Base-by-base conservation (phyloP, 495 filamentous ascomycete genomes). In the Podospora australis region DNA sequence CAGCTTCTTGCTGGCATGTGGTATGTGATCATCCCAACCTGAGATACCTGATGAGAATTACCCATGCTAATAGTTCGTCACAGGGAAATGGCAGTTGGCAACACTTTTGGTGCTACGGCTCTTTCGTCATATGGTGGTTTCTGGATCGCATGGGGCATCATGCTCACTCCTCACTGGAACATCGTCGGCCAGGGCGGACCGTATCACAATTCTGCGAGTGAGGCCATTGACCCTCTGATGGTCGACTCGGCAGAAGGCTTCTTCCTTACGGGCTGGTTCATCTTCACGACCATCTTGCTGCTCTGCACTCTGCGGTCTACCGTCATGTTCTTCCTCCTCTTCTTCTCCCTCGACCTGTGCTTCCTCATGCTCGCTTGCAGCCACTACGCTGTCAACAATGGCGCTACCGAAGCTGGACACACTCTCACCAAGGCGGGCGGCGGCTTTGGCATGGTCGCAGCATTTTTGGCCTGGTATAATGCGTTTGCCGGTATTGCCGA, bases 31-130 rank as follows among this genome's bases (percentile, higher is more conserved):
- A 21, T 16, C 20, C 13, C 20, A 2, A 23, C 23, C 23, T 30
- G 16, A 14, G 13, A 32, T 11, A 4, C 3, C n/a, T 11, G 6
- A 25, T 30, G 9, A 13, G 4, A 14, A 2, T 20, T 1, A 35
- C 1, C 9, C 16, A 23, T 9, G 22, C 53, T 62, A 29, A 58
- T 42, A 47, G 1, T 2, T 26, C 8, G 8, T 24, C 22, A 11
- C 54, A 96, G 90, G 92, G 92, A 96, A 79, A 95, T 96, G 89
- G 92, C 91, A 47, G 81, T 94, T 7, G 92, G 90, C 52, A 96
- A 94, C 80, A 96, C 92, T 34, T 98, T 98, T 52, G 92, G 89
- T 82, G 92, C 90, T 46, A 97, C 90, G 44, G 92, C 92, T 43
- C 79, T 98, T 54, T 92, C 90, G 8, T 97, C 92, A 5, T 98